Base-by-base conservation (phyloP, 306 rosid genomes). In the Prosopis cineraria region DNA sequence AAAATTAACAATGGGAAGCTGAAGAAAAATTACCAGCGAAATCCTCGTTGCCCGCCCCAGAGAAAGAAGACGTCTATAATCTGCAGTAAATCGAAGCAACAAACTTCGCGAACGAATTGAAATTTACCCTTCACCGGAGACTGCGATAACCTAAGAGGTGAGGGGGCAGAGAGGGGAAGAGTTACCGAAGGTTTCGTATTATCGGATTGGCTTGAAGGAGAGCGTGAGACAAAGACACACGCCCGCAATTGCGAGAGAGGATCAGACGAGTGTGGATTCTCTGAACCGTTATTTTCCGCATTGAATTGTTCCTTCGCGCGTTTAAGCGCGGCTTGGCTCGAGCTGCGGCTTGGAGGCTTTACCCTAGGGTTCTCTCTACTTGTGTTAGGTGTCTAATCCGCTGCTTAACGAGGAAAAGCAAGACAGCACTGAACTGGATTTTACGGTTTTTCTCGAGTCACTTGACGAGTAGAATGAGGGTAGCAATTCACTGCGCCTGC, bases 261-360 rank as follows among this genome's bases (percentile, higher is more conserved):
- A 86, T 83, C 77, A 80, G 83, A 83, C 81, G 84, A 87, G 73
- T 79, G 87, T 76, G 83, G 82, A 68, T 85, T 52, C 78, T 72
- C 73, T 58, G 81, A 85, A 81, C 91, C 91, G 89, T 84, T 81
- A 81, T 76, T 78, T 81, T 83, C 77, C 75, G 33, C 87, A 74
- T 83, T 83, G 76, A 81, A 78, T 69, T 80, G 74, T 82, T 69
- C 72, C 43, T 59, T 72, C 81, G 80, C 90, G 72, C 72, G 72
- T 67, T 45, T 37, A 68, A 86, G 81, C 79, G 77, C 80, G 87
- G 89, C 87, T 83, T 52, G 86, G 90, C 89, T 84, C 83, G 20
- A 83, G 80, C 59, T 67, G 52, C 76, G 76, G 84, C 88, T 79
- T 53, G 36, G 33, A 37, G 62, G 27, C 60, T 64, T 30, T 0